Evolutionary conservation across 2,329 filamentous ascomycete species (phyloP).

Genomic region (Pseudovirgaria hyperparasitica): DNA sequence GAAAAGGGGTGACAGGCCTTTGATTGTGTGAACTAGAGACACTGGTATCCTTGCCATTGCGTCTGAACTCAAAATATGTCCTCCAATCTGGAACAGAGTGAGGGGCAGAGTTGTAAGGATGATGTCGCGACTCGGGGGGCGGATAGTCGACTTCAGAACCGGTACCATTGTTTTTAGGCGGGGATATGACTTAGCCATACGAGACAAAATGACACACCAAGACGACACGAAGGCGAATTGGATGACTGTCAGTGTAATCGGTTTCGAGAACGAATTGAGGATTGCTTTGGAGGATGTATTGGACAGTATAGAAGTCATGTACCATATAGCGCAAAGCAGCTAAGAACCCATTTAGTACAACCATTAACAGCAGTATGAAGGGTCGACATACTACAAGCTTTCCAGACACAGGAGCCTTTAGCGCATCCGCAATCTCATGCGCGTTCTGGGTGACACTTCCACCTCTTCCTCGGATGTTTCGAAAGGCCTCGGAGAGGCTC

Average conservation of each 20-base stretch:
- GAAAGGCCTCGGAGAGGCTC: constrained; percentile 80
- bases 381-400: constrained; percentile 60
- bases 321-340: constrained; percentile 83
- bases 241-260: constrained; percentile 78
- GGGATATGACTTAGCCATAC: constrained; percentile 61
- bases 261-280: constrained; percentile 78
- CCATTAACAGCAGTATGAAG: constrained; percentile 12
- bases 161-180: constrained; percentile 58
- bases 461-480: constrained; percentile 65
- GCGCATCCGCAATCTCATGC: constrained; percentile 80
- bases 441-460: constrained; percentile 87
- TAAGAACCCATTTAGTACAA: constrained; percentile 28
- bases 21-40: constrained; percentile 95
- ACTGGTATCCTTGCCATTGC: constrained; percentile 92
- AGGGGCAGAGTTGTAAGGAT: constrained; percentile 81
- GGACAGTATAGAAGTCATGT: constrained; percentile 85
- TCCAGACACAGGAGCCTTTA: constrained; percentile 80
- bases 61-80: constrained; percentile 86
- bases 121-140: constrained; percentile 66
- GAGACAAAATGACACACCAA: constrained; percentile 72
- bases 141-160: constrained; percentile 72
- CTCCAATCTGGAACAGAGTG: constrained; percentile 82
- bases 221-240: constrained; percentile 89
- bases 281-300: constrained; percentile 98
- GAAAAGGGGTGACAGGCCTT: constrained; percentile 89